A percentile compares a stretch with the other conserved stretches of the same genome.
Conservation (phyloP, 257 asterid genomes). For the Fraxinus americana region DNA sequence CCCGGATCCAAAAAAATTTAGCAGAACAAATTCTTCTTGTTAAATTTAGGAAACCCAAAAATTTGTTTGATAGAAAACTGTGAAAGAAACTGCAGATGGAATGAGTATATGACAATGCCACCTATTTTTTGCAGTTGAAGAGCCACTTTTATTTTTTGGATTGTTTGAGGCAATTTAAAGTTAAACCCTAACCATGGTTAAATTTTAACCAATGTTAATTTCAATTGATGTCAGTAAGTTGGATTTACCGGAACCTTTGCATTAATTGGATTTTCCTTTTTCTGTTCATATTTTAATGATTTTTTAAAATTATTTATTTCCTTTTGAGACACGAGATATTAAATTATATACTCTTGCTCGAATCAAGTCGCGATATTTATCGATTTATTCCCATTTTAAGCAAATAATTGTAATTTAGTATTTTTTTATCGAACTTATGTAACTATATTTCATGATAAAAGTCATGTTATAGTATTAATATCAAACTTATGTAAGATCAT, state of each 20-base stretch:
- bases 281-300: constrained; percentile 3
- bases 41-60: constrained; percentile 17
- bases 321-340: neutral
- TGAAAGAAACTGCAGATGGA: constrained; percentile 12
- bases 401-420: neutral
- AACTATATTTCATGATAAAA: neutral
- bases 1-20: constrained; percentile 17
- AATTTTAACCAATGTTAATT: constrained; percentile 32
- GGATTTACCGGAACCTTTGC: constrained; percentile 16
- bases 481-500: neutral
- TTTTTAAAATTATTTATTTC: neutral
- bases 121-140: neutral
- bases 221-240: constrained; percentile 14
- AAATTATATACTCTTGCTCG: neutral
- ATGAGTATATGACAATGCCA: neutral
- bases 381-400: neutral
- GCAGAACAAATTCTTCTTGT: constrained; percentile 16
- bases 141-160: constrained; percentile 24
- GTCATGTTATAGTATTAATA: neutral
- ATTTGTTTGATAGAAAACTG: constrained; percentile 3
- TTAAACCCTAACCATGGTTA: constrained; percentile 45
- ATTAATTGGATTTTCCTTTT: constrained; percentile 29
- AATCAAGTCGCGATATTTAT: neutral
- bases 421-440: neutral
- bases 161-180: constrained; percentile 15